Percentiles rank a stretch among this genome's conserved stretches.
Evolutionary conservation across 2,329 filamentous ascomycete species (phyloP).

Genomic region (Colletotrichum phormii): DNA sequence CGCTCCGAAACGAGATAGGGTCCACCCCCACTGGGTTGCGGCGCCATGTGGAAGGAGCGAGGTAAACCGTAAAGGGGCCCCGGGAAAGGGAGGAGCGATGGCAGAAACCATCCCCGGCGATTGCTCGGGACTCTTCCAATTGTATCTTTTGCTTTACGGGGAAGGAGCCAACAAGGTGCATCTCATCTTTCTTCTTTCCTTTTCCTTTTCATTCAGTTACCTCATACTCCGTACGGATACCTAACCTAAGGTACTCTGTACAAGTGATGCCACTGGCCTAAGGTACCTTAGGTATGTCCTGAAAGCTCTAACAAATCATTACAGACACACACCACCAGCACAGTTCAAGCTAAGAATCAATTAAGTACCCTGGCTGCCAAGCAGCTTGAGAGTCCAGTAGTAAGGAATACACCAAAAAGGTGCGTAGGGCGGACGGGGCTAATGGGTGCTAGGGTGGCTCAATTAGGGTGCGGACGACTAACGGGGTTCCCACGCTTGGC

Average conservation of each 20-base stretch:
- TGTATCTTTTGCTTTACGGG: background rate
- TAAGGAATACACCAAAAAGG: background rate
- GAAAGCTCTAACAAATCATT: background rate
- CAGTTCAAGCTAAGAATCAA: background rate
- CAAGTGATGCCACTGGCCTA: background rate
- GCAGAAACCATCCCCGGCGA: background rate
- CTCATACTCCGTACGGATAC: too few species aligned
- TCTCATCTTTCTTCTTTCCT: background rate
- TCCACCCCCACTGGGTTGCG: slow-evolving; percentile 20
- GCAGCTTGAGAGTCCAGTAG: background rate
- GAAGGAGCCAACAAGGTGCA: slow-evolving; percentile 6
- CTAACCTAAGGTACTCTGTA: background rate
- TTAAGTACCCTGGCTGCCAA: background rate
- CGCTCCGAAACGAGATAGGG: slow-evolving; percentile 33
- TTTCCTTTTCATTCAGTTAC: background rate
- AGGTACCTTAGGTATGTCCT: background rate
- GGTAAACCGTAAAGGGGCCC: slow-evolving; percentile 11
- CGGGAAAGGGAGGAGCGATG: slow-evolving; percentile 16
- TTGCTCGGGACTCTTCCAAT: background rate
- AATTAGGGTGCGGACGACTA: slow-evolving; percentile 29
- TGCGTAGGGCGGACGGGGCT: slow-evolving; percentile 11
- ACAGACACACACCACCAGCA: background rate
- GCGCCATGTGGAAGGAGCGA: slow-evolving; percentile 19
- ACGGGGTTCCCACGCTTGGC: slow-evolving; percentile 29
- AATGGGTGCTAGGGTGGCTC: slow-evolving; percentile 23